phyloP scores from a whole-genome alignment of 2,329 filamentous ascomycete genomes.

The Xylariaceae sp. region DNA sequence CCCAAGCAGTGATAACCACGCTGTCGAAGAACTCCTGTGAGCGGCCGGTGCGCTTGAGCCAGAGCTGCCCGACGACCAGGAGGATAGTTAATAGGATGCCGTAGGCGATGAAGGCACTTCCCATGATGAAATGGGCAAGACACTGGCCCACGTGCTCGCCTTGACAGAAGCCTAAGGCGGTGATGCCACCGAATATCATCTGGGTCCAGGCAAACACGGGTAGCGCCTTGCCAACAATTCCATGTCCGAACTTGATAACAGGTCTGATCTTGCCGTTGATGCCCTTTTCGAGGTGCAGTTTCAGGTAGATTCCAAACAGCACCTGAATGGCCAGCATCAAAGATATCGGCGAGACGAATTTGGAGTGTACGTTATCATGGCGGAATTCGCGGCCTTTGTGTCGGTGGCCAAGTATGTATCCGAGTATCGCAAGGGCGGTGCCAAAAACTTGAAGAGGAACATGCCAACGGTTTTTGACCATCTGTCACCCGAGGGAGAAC shows the following conservation, averaged over 20 bases:
- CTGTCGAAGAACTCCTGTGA: slow-evolving; percentile 98
- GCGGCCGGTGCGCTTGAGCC: slow-evolving; percentile 74
- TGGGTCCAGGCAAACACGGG: slow-evolving; percentile 85
- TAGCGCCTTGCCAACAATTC: slow-evolving; percentile 78
- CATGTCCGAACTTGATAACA: slow-evolving; percentile 67
- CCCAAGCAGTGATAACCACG: slow-evolving; percentile 85
- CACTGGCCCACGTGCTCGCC: slow-evolving; percentile 90
- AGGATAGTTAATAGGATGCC: slow-evolving; percentile 82
- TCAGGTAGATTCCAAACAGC: slow-evolving; percentile 77
- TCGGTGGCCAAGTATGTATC: slow-evolving; percentile 85
- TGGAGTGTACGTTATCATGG: slow-evolving; percentile 67
- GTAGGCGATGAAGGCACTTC: slow-evolving; percentile 90
- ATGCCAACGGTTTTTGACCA: slow-evolving; percentile 88
- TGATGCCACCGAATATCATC: slow-evolving; percentile 94
- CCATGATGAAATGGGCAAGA: slow-evolving; percentile 97
- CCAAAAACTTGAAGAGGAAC: slow-evolving; percentile 79
- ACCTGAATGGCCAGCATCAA: slow-evolving; percentile 73
- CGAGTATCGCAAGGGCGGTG: slow-evolving; percentile 69
- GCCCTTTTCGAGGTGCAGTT: slow-evolving; percentile 80
- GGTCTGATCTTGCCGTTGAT: slow-evolving; percentile 73
- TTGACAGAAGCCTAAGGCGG: slow-evolving; percentile 85
- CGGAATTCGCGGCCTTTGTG: slow-evolving; percentile 87
- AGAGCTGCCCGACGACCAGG: slow-evolving; percentile 80
- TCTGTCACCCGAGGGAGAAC: slow-evolving; percentile 44
- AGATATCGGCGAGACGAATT: slow-evolving; percentile 77